phyloP scores from a whole-genome alignment of 2,329 filamentous ascomycete genomes.

The Stemphylium vesicarium region DNA sequence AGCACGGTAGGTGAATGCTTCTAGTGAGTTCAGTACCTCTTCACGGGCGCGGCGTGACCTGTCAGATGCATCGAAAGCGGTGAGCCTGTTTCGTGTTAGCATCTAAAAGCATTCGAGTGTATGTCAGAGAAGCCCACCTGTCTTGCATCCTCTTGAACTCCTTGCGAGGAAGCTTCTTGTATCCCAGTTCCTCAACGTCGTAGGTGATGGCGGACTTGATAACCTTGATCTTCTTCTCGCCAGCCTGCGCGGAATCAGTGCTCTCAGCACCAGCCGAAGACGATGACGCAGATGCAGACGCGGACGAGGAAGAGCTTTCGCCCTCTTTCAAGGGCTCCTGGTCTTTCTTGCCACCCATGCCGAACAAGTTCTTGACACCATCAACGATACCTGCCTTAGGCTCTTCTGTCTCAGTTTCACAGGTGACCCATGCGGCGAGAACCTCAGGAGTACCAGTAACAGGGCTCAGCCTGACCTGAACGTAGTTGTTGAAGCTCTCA shows the following conservation, averaged over 20 bases:
- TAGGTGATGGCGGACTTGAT: constrained; percentile 61
- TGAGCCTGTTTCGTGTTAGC: constrained; percentile 62
- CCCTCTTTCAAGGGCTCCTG: constrained; percentile 71
- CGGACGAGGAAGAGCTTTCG: constrained; percentile 52
- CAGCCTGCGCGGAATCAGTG: constrained; percentile 56
- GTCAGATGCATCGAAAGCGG: constrained; percentile 87
- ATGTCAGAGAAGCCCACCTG: constrained; percentile 39
- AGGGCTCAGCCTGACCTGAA: constrained; percentile 73
- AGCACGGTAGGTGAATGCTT: constrained; percentile 87
- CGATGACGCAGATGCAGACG: constrained; percentile 48
- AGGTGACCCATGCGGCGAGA: constrained; percentile 77
- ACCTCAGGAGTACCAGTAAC: constrained; percentile 83
- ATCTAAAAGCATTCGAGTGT: background rate
- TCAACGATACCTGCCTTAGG: constrained; percentile 85
- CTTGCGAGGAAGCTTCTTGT: constrained; percentile 65
- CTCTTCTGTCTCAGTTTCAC: constrained; percentile 74
- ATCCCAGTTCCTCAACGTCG: constrained; percentile 54
- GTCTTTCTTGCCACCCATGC: constrained; percentile 89
- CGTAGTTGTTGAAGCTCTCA: constrained; percentile 79
- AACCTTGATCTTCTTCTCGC: constrained; percentile 58
- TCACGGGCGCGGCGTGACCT: constrained; percentile 76
- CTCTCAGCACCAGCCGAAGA: constrained; percentile 55
- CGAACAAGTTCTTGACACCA: constrained; percentile 94
- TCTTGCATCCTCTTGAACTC: constrained; percentile 67
- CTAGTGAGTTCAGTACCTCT: constrained; percentile 90